Evolutionary conservation across 371 early-diverging fungal species (phyloP), one percentile per base, ranked within the genome.

Genomic region (Actinomortierella wolfii): DNA sequence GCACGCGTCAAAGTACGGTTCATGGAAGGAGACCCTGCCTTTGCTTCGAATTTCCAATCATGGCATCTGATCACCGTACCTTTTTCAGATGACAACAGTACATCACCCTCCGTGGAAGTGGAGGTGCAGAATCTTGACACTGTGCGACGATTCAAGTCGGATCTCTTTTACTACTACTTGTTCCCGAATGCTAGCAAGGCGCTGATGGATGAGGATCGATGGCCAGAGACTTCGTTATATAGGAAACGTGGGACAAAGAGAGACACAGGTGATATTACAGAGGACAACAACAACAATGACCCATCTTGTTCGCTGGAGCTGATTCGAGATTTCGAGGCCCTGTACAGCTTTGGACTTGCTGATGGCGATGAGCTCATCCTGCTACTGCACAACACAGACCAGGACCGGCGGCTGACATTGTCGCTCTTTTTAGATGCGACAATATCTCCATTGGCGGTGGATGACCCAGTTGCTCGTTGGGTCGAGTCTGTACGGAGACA

Each of bases 311-410:
- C 41, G 40, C 59, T 59, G 17, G 73, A 73, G 51, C 49, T 63
- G 0, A 59, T 73, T 11, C 67, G 66, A 3, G 73, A 73, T 42
- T 67, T 66, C 20, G 73, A 73, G 24, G 73, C 73, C 0, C 39
- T 73, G 51, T 73, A 73, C 53, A 73, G 62, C 67, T 67, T 66
- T 59, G 73, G 66, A 21, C 67, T 73, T 51, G 66, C 62, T 49
- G 73, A 73, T 40, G 73, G 73, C 24, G 73, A 73, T 50, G 54
- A 45, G 15, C 54, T 73, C 8, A 60, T 73, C 17, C 42, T 73
- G 25, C 51, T 73, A 29, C 57, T 73, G 29, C 59, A 63, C 43
- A 63, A 73, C 34, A 56, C 61, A 7, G 34, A 39, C 18, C 49
- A 54, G 57, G 47, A 48, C 34, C 34, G 34, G 34, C 34, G 34